Evolutionary conservation across 106 monocot genomes (phyloP).

Genomic region (Acorus calamus): DNA sequence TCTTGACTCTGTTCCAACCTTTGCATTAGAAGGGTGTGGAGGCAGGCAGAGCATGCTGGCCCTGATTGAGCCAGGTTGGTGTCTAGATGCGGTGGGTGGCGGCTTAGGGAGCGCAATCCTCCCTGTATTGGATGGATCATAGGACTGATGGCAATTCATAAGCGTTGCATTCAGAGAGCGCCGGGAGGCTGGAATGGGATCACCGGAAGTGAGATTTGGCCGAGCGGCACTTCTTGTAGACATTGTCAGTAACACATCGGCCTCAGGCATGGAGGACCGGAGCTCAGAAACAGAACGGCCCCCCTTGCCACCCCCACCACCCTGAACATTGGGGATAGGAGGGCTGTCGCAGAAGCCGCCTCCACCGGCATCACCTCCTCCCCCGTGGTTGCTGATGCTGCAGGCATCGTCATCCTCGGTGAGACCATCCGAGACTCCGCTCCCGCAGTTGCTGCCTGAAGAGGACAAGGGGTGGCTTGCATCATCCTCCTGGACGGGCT

Average conservation of each 20-base stretch:
- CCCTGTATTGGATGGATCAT: not conserved
- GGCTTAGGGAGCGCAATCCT: not conserved
- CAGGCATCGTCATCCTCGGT: slow-evolving; percentile 19
- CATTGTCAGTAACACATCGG: slow-evolving; percentile 25
- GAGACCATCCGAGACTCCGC: slow-evolving; percentile 5
- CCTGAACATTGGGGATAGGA: slow-evolving; percentile 13
- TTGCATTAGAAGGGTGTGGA: slow-evolving; percentile 10
- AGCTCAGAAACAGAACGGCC: slow-evolving; percentile 12
- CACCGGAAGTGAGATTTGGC: not conserved
- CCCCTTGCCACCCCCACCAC: slow-evolving; percentile 8
- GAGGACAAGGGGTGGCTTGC: not conserved
- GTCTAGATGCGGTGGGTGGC: slow-evolving; percentile 2
- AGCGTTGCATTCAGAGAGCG: slow-evolving; percentile 60
- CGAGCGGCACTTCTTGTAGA: slow-evolving; percentile 9
- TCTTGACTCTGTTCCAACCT: slow-evolving; percentile 20
- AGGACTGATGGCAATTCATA: slow-evolving; percentile 24
- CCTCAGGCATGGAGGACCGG: slow-evolving; percentile 55
- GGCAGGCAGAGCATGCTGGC: slow-evolving; percentile 12
- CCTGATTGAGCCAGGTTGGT: slow-evolving; percentile 1
- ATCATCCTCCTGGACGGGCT: too few relatives aligned
- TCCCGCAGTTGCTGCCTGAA: not conserved
- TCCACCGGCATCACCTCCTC: not conserved
- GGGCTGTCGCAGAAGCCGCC: slow-evolving; percentile 59
- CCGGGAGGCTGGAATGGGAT: slow-evolving; percentile 14
- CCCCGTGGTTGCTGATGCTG: slow-evolving; percentile 22